Evolutionary conservation across 495 filamentous ascomycete species (phyloP), one percentile per base, ranked within the genome.

Genomic region (Bombardia bombarda): DNA sequence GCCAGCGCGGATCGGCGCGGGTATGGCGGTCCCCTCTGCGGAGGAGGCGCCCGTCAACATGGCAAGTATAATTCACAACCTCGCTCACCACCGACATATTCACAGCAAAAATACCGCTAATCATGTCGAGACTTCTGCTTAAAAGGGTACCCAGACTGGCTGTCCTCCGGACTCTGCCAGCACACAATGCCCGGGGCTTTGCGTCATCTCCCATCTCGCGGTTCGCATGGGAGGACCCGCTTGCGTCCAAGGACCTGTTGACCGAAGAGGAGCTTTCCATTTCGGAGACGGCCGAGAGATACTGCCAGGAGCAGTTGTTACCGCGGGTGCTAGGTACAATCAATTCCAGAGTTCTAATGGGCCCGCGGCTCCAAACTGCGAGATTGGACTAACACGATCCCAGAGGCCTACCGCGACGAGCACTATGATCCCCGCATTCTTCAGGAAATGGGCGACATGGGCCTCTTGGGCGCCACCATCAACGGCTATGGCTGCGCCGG

Each of bases 401-500:
- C 50, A 96, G 92, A 97, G 68, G 93, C 92, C 48, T 96, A 96
- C 67, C 79, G 92, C 51, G 83, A 90, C 46, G 92, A 98, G 63
- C 58, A 94, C 58, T 98, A 90, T 63, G 92, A 98, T 63, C 75
- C 75, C 42, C 77, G 79, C 45, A 95, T 98, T 36, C 75, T 97
- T 18, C 74, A 78, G 56, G 92, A 98, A 66, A 98, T 98, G 92
- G 92, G 92, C 45, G 88, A 94, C 53, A 68, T 98, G 13, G 92
- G 92, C 25, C 75, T 98, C 0, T 71, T 98, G 9, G 92, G 92
- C 23, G 84, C 92, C 35, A 94, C 83, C 24, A 92, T 98, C 47
- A 61, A 93, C 37, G 92, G 92, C 30, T 95, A 96, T 49, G 92
- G 77, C 5, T 98, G 92, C 57, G 90, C 93, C n/a, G 92, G 93